phyloP scores from a whole-genome alignment of 139 green algal genomes.

The Volvox africanus region DNA sequence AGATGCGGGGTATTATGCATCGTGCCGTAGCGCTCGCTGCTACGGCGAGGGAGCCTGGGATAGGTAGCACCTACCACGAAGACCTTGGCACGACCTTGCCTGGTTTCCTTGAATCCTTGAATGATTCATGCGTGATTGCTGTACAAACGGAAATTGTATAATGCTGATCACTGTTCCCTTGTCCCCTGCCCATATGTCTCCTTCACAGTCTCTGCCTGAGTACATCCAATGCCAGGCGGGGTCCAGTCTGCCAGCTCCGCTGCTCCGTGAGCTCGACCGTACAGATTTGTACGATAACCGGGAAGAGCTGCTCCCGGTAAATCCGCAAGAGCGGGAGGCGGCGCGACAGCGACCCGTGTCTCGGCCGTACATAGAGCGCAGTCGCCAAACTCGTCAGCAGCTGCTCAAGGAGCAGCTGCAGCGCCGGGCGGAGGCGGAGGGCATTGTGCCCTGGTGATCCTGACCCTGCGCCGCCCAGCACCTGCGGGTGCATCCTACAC shows the following conservation, averaged over 20 bases:
- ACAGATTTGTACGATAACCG: conserved; percentile 29
- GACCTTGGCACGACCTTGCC: no score
- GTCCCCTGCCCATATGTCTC: background rate
- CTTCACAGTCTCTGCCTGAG: conserved; percentile 13
- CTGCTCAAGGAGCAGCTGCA: background rate
- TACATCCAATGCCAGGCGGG: background rate
- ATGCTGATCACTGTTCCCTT: no score
- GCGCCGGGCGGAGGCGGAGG: background rate
- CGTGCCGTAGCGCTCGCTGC: no score
- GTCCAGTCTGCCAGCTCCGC: background rate
- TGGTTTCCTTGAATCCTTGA: no score
- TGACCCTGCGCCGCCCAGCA: background rate
- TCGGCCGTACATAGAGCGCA: conserved; percentile 35
- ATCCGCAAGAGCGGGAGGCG: conserved; percentile 30
- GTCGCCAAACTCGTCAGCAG: background rate
- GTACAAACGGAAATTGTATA: no score
- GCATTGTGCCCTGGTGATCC: conserved; percentile 19
- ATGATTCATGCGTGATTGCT: no score
- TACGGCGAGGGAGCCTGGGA: no score
- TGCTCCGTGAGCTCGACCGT: conserved; percentile 21
- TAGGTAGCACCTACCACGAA: no score
- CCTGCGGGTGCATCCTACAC: no score
- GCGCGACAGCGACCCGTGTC: background rate
- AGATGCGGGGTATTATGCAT: no score
- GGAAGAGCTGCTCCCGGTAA: background rate